A percentile compares a stretch with the other conserved stretches of the same genome.
Evolutionary conservation across 495 filamentous ascomycete species (phyloP).

Genomic region (Penicillium salamii): DNA sequence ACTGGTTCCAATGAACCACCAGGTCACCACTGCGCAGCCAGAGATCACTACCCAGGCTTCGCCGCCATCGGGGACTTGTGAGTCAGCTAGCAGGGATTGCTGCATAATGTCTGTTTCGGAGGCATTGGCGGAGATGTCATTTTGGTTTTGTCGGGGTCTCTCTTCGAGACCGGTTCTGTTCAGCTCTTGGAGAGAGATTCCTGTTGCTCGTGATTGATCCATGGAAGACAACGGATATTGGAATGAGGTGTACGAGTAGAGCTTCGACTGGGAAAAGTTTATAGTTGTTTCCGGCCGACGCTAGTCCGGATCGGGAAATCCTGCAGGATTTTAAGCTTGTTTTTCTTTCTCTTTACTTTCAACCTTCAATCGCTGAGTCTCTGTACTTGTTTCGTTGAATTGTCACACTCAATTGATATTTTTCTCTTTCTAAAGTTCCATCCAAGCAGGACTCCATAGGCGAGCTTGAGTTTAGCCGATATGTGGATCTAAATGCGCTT

Average conservation of each 20-base stretch:
- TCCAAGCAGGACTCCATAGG: too few species aligned
- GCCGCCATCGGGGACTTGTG: constrained; percentile 54
- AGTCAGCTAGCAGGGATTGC: constrained; percentile 47
- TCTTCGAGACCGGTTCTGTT: constrained; percentile 1
- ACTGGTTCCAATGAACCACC: constrained; percentile 52
- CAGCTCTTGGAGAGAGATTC: neutral
- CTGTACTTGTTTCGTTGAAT: too few species aligned
- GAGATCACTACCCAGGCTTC: constrained; percentile 58
- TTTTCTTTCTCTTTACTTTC: too few species aligned
- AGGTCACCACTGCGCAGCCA: constrained; percentile 49
- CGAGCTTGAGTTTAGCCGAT: neutral
- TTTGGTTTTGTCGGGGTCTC: neutral
- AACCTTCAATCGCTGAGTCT: too few species aligned
- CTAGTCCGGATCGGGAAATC: neutral
- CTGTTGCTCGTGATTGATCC: neutral
- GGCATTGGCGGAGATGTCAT: neutral
- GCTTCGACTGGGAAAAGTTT: neutral
- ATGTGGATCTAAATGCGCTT: neutral
- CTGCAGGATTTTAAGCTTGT: neutral
- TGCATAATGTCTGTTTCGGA: constrained; percentile 31
- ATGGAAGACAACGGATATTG: neutral
- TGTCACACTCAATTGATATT: too few species aligned
- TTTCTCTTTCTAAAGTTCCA: too few species aligned
- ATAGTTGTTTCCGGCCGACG: neutral
- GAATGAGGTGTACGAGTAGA: too few species aligned